Evolutionary conservation across 345 rosid species (phyloP), one percentile per base, ranked within the genome.

Genomic region (Punica granatum): DNA sequence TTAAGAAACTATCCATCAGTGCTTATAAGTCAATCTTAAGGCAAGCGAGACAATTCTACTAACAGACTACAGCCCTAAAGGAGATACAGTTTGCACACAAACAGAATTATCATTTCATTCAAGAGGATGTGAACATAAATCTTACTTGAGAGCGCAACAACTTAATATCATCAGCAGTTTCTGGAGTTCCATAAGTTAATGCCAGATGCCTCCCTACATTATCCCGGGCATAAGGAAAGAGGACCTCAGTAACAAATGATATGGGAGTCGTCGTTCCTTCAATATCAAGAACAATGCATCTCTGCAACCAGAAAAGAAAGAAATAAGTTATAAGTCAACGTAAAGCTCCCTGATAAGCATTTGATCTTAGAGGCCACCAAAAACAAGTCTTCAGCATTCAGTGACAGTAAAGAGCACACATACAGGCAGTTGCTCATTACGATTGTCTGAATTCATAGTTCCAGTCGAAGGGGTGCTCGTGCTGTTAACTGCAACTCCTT

Each of bases 201-300:
- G 70, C 78, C 75, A 95, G 76, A 81, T 89, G 94, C 83, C 83
- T 95, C 60, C 84, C 93, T 68, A 92, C 96, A 71, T 88, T 92
- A 66, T 86, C 86, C 75, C 85, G 82, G 66, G 98, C 96, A 83
- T 87, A 95, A 2, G 98, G 98, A 81, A 88, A 92, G 68, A 92
- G 94, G 66, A 95, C 86, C 67, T 95, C 98, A 7, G 84, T 75
- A 73, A 92, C 99, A 73, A 90, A 95, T 34, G 97, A 83, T 78
- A 95, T 95, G 48, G 98, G 98, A 16, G 98, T 90, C 1, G 99
- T 92, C 70, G 96, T 94, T 73, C 99, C 99, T 82, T 92, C 99
- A 41, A 92, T 92, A 80, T 92, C 99, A 48, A 94, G 98, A 74
- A 94, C 87, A 78, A 94, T 70, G 78, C 82, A 94, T 63, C 72